Conservation (phyloP, 2,329 filamentous ascomycete species). For the Curvularia sp. region DNA sequence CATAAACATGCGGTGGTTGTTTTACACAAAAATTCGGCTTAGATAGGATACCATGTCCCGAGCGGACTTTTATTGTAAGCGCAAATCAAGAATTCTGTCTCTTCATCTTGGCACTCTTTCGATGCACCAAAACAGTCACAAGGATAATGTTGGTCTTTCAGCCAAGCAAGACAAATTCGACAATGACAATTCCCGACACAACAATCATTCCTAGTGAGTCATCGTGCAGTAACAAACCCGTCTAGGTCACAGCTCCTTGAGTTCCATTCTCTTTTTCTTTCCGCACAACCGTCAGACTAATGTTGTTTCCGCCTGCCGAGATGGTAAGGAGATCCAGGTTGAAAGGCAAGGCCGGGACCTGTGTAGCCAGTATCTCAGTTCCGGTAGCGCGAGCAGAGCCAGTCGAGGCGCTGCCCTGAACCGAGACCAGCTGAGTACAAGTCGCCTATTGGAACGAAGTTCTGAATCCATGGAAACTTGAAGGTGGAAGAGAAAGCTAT, state of each 20-base stretch:
- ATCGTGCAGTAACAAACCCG: background rate
- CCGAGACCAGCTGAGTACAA: slow-evolving; percentile 44
- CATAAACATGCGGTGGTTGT: slow-evolving; percentile 26
- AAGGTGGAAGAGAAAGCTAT: background rate
- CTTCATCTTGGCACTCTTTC: background rate
- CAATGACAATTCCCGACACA: background rate
- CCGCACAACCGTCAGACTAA: slow-evolving; percentile 26
- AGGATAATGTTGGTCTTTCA: too few species aligned
- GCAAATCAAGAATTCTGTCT: slow-evolving; percentile 7
- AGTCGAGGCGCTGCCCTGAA: slow-evolving; percentile 36
- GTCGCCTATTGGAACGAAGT: slow-evolving; percentile 41
- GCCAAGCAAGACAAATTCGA: background rate
- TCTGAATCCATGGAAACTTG: slow-evolving; percentile 32
- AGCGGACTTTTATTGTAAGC: slow-evolving; percentile 16
- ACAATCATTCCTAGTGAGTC: background rate
- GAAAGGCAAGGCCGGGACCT: slow-evolving; percentile 27
- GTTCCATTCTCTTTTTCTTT: background rate
- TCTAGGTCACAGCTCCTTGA: background rate
- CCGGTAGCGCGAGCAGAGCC: slow-evolving; percentile 36
- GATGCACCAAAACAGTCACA: too few species aligned
- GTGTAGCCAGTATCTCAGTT: slow-evolving; percentile 33
- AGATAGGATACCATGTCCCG: slow-evolving; percentile 40
- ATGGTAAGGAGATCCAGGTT: slow-evolving; percentile 40
- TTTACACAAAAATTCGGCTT: slow-evolving; percentile 18
- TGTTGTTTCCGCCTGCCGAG: slow-evolving; percentile 45